Conservation (phyloP, 257 asterid genomes). For the Plantago ovata region DNA sequence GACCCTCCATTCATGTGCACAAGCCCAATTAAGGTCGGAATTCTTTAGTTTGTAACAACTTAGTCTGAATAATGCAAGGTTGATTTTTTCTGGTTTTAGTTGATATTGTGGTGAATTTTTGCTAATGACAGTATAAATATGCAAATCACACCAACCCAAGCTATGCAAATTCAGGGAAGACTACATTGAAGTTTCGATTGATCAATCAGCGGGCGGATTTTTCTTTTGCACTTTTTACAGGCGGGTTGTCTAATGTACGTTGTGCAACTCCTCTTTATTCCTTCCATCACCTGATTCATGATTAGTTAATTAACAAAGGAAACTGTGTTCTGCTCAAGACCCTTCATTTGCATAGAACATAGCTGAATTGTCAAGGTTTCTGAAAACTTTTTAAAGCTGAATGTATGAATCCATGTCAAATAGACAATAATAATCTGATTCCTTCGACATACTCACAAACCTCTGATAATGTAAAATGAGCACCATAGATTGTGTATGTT, state of each 20-base stretch:
- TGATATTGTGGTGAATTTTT: neutral
- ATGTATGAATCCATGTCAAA: neutral
- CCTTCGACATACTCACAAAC: too few relatives aligned
- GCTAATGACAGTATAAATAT: conserved; percentile 35
- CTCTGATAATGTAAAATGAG: too few relatives aligned
- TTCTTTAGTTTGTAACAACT: neutral
- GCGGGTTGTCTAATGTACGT: conserved; percentile 58
- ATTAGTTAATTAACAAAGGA: conserved; percentile 1
- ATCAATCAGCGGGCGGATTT: conserved; percentile 68
- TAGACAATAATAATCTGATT: neutral
- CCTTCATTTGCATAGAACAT: too few relatives aligned
- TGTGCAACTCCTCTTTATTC: neutral
- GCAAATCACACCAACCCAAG: conserved; percentile 39
- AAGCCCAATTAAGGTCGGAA: conserved; percentile 44
- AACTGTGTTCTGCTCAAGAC: too few relatives aligned
- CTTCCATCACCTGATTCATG: neutral
- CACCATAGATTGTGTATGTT: too few relatives aligned
- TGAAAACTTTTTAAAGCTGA: neutral
- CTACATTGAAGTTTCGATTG: conserved; percentile 38
- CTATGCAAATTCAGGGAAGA: conserved; percentile 30
- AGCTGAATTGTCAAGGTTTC: too few relatives aligned
- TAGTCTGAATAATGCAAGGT: neutral
- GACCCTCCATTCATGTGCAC: conserved; percentile 45
- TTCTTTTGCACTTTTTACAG: conserved; percentile 67
- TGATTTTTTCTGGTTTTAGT: neutral